Evolutionary conservation across 805 yeast species (phyloP).

Genomic region (Candida michaelii): DNA sequence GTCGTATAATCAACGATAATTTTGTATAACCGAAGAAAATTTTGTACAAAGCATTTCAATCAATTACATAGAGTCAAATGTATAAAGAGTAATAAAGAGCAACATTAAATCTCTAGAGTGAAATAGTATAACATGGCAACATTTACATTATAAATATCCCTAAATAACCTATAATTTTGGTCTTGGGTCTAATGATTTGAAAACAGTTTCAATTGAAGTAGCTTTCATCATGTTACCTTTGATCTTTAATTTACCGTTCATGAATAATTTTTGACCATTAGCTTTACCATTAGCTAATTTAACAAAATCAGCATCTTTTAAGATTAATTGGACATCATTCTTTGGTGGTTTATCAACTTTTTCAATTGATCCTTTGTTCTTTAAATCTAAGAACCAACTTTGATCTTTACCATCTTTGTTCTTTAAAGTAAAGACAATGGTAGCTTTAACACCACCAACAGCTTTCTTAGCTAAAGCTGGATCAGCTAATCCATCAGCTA

Average conservation of each 20-base stretch:
- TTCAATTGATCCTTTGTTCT: constrained; percentile 50
- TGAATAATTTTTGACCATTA: constrained; percentile 79
- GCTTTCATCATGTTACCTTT: constrained; percentile 93
- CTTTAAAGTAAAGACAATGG: constrained; percentile 65
- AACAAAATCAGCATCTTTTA: constrained; percentile 68
- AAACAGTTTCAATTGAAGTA: constrained; percentile 66
- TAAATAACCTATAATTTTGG: constrained; percentile 36
- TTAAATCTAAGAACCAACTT: constrained; percentile 69
- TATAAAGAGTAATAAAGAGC: too few species aligned
- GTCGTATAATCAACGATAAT: too few species aligned
- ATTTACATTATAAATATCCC: constrained; percentile 1
- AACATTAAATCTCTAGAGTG: too few species aligned
- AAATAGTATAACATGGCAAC: background rate
- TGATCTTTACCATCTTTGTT: constrained; percentile 58
- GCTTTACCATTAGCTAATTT: constrained; percentile 75
- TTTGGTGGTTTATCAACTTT: constrained; percentile 48
- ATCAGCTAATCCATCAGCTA: constrained; percentile 39
- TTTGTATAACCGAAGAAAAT: too few species aligned
- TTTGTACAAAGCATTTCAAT: too few species aligned
- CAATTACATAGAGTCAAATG: too few species aligned
- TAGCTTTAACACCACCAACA: constrained; percentile 53
- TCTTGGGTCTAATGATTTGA: constrained; percentile 51
- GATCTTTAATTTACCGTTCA: constrained; percentile 81
- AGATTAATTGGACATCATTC: constrained; percentile 61
- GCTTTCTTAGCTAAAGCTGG: constrained; percentile 37